Percentiles rank a stretch among this genome's conserved stretches.
Evolutionary conservation across 2,329 filamentous ascomycete species (phyloP).

Genomic region (Myriosclerotinia scirpicola): DNA sequence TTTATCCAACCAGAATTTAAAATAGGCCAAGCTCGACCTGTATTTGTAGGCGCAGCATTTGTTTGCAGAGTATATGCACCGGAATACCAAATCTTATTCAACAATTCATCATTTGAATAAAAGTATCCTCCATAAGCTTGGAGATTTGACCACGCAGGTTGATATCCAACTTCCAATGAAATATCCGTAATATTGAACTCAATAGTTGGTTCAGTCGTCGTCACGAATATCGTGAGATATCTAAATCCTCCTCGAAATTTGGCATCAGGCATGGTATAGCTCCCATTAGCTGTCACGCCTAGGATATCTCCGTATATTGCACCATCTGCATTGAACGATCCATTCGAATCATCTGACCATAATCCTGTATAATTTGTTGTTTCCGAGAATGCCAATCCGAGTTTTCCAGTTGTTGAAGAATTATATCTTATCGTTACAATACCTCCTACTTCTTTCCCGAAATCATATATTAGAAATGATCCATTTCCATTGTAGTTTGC

Average conservation of each 20-base stretch:
- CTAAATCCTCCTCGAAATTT: conserved; percentile 53
- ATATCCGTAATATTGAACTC: conserved; percentile 39
- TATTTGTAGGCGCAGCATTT: neutral
- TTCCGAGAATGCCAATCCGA: conserved; percentile 51
- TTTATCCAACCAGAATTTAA: conserved; percentile 15
- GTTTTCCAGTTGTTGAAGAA: conserved; percentile 42
- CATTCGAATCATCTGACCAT: conserved; percentile 51
- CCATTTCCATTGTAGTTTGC: conserved; percentile 44
- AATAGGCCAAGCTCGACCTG: conserved; percentile 31
- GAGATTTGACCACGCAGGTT: conserved; percentile 46
- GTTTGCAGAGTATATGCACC: conserved; percentile 48
- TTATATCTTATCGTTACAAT: conserved; percentile 53
- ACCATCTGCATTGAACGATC: conserved; percentile 47
- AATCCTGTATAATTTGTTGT: conserved; percentile 48
- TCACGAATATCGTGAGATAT: conserved; percentile 51
- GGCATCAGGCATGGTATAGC: conserved; percentile 46
- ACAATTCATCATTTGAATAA: conserved; percentile 48
- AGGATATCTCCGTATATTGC: conserved; percentile 49
- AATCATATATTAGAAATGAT: conserved; percentile 56
- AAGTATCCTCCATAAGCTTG: conserved; percentile 55
- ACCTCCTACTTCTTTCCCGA: conserved; percentile 58
- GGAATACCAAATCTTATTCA: conserved; percentile 55
- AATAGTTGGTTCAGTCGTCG: conserved; percentile 36
- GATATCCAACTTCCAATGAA: conserved; percentile 43
- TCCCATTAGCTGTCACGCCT: conserved; percentile 37